Evolutionary conservation across 805 yeast species (phyloP).

Genomic region (Candida quercuum): DNA sequence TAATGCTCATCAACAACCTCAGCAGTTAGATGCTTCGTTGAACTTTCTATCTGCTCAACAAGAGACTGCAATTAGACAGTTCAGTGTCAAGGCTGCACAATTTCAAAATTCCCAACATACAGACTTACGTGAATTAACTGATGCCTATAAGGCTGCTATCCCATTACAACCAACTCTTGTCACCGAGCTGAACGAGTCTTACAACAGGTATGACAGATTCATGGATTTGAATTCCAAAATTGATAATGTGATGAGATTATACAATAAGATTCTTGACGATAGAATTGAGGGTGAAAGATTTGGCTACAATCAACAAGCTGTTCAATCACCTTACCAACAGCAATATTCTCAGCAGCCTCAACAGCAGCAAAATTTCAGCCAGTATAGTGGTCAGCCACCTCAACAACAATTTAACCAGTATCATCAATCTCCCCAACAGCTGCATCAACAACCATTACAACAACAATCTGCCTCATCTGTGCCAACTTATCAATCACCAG

Average conservation of each 20-base stretch:
- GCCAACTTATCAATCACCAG: not conserved
- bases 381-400: not conserved
- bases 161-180: constrained; percentile 67
- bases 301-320: constrained; percentile 4
- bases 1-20: constrained; percentile 2
- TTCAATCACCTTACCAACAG: constrained; percentile 21
- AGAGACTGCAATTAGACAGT: constrained; percentile 63
- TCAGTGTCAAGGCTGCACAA: constrained; percentile 59
- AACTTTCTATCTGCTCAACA: constrained; percentile 42
- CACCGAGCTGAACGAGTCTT: constrained; percentile 49
- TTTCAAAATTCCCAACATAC: constrained; percentile 12
- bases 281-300: constrained; percentile 34
- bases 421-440: constrained; percentile 1
- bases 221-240: constrained; percentile 75
- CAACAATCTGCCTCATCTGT: not conserved
- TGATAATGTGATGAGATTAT: constrained; percentile 67
- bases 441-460: not conserved
- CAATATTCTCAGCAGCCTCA: not conserved
- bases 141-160: constrained; percentile 53
- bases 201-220: constrained; percentile 56
- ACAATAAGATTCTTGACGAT: constrained; percentile 67
- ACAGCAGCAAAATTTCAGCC: constrained; percentile 1
- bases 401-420: constrained; percentile 1
- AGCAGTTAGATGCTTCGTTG: constrained; percentile 2
- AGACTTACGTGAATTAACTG: constrained; percentile 45